phyloP scores from a whole-genome alignment of 176 grass and related monocot genomes.

The Eragrostis curvula region DNA sequence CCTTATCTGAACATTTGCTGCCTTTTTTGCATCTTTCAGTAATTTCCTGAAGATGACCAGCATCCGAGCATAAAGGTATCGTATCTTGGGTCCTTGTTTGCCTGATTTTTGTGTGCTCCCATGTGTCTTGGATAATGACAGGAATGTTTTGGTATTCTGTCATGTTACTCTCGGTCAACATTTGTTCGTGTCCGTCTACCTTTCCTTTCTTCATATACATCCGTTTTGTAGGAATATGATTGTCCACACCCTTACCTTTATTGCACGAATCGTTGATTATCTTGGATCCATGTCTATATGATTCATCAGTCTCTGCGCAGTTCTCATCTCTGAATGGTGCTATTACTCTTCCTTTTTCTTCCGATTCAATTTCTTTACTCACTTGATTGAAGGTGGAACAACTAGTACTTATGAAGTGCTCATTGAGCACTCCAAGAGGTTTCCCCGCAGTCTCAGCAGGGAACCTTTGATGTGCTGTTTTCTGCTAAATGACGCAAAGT shows the following conservation, averaged over 20 bases:
- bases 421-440: neutral
- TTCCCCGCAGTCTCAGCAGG: slow-evolving; percentile 6
- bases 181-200: slow-evolving; percentile 5
- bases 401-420: slow-evolving; percentile 17
- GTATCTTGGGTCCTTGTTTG: slow-evolving; percentile 19
- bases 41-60: slow-evolving; percentile 10
- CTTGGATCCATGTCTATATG: slow-evolving; percentile 14
- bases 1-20: neutral
- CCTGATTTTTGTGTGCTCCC: slow-evolving; percentile 5
- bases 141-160: slow-evolving; percentile 20
- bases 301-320: neutral
- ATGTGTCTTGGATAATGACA: neutral
- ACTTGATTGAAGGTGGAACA: slow-evolving; percentile 4
- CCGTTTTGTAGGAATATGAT: neutral
- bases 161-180: slow-evolving; percentile 34
- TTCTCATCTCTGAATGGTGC: neutral
- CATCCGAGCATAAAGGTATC: neutral
- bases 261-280: neutral
- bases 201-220: slow-evolving; percentile 7
- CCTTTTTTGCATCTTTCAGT: slow-evolving; percentile 22
- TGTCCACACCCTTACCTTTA: slow-evolving; percentile 15
- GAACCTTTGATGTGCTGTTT: slow-evolving; percentile 40
- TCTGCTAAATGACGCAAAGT: slow-evolving; percentile 55
- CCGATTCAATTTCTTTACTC: slow-evolving; percentile 20
- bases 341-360: slow-evolving; percentile 23